These are phyloP conservation scores for Adansonia gregorii DNA, from an alignment of 441 rosid genomes.

Conservation along the genomic window DNA sequence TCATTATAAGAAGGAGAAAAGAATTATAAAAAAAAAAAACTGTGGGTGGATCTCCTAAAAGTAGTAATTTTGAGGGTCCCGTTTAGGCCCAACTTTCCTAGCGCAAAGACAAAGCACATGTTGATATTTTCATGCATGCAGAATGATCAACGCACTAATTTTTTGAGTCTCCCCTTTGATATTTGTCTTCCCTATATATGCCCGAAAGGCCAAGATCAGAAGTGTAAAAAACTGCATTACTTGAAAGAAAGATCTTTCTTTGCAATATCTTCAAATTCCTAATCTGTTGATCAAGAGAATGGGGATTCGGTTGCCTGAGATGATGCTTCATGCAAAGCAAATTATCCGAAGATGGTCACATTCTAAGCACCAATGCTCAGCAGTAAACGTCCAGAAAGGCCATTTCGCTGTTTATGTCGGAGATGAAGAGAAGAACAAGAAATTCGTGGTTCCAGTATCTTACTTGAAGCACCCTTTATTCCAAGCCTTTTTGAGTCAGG, in stretches of 20 bases:
- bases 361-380: conserved; percentile 13
- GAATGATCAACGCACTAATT: background rate
- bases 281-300: background rate
- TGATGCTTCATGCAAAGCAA: conserved; percentile 23
- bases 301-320: conserved; percentile 16
- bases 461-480: conserved; percentile 48
- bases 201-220: conserved; percentile 2
- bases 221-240: background rate
- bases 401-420: conserved; percentile 58
- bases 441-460: conserved; percentile 41
- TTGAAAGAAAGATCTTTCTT: background rate
- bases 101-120: background rate
- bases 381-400: conserved; percentile 48
- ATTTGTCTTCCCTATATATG: background rate
- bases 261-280: background rate
- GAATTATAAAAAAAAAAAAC: background rate
- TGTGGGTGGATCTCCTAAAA: background rate
- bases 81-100: background rate
- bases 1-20: too few relatives aligned
- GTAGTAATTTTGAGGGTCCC: background rate
- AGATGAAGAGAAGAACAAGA: conserved; percentile 36
- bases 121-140: background rate
- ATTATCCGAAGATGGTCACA: conserved; percentile 5
- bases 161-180: background rate
- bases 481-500: conserved; percentile 42